phyloP scores from a whole-genome alignment of 345 rosid genomes.

The Viola odorata region DNA sequence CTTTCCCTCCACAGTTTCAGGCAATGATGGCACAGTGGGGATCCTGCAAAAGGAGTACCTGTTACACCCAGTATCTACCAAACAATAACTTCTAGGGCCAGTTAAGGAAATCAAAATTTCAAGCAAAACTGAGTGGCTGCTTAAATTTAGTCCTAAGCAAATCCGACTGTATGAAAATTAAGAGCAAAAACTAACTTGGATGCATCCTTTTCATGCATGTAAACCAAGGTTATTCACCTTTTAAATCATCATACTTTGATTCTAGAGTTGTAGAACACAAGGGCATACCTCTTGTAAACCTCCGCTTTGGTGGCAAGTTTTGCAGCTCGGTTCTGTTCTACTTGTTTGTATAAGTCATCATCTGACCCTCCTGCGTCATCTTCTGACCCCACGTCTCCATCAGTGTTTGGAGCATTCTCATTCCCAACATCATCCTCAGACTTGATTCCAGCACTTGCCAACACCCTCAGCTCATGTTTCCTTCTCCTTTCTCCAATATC shows the following conservation, averaged over 20 bases:
- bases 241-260: too few species aligned
- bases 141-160: too few species aligned
- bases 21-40: constrained; percentile 31
- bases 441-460: constrained; percentile 70
- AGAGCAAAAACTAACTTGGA: too few species aligned
- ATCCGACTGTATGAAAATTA: too few species aligned
- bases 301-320: constrained; percentile 68
- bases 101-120: neutral
- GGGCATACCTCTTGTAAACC: constrained; percentile 51
- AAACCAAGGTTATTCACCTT: too few species aligned
- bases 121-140: neutral
- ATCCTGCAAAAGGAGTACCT: constrained; percentile 26
- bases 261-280: neutral
- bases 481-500: constrained; percentile 94
- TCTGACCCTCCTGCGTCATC: constrained; percentile 38
- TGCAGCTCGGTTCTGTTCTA: constrained; percentile 41
- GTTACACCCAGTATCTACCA: too few species aligned
- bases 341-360: constrained; percentile 68
- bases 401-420: constrained; percentile 21
- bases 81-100: neutral
- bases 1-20: constrained; percentile 65
- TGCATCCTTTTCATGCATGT: too few species aligned
- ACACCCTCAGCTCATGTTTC: constrained; percentile 72
- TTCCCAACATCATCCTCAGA: constrained; percentile 49
- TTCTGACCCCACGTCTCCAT: constrained; percentile 29